These are phyloP conservation scores for Hydnomerulius pinastri DNA, from an alignment of 768 basidiomycete genomes.

Conservation along the genomic window DNA sequence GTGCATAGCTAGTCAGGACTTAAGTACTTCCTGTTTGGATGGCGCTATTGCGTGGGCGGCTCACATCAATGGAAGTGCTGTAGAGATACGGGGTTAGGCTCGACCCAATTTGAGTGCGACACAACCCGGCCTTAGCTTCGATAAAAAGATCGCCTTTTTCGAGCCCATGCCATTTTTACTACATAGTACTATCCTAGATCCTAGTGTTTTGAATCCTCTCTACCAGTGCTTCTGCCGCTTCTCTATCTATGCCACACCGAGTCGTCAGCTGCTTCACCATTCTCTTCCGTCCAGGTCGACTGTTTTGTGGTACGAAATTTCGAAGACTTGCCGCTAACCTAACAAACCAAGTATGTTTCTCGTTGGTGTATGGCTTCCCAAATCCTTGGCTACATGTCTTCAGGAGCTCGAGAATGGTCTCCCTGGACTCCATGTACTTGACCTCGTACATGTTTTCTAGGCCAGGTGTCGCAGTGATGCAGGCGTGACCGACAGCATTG, in stretches of 20 bases:
- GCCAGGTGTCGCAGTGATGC: slow-evolving; percentile 32
- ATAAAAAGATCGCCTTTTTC: not conserved
- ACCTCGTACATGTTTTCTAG: slow-evolving; percentile 14
- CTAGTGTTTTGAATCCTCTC: not conserved
- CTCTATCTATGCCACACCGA: not conserved
- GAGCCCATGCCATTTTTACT: not conserved
- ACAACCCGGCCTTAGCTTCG: not conserved
- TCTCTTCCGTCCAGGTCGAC: not conserved
- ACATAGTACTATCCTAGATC: not conserved
- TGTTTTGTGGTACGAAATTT: not conserved
- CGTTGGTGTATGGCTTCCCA: not conserved
- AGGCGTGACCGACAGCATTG: slow-evolving; percentile 26
- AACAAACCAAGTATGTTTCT: not conserved
- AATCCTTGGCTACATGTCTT: not conserved
- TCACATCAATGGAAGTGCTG: no score
- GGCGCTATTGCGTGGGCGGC: no score
- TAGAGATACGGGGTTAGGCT: no score
- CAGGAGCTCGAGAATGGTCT: slow-evolving; percentile 2
- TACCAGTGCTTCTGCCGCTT: not conserved
- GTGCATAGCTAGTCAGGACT: no score
- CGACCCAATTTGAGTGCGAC: no score
- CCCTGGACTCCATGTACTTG: slow-evolving; percentile 29
- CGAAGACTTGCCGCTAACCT: not conserved
- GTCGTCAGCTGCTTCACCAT: not conserved
- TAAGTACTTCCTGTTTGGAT: no score